Evolutionary conservation across 805 yeast genomes (phyloP).

Genomic region (Lachancea cidri): DNA sequence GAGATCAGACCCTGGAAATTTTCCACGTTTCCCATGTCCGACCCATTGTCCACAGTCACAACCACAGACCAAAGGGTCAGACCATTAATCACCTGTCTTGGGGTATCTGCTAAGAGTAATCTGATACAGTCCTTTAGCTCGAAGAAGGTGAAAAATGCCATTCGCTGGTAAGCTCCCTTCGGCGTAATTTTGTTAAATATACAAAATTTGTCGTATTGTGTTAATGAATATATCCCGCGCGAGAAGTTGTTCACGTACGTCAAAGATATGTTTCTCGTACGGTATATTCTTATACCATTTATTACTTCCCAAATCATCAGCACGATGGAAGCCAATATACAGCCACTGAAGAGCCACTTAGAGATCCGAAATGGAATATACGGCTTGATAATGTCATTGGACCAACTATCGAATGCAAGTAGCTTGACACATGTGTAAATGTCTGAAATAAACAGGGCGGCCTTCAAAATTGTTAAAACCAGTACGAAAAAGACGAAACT

Average conservation of each 20-base stretch:
- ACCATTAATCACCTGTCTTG: conserved; percentile 81
- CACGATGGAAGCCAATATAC: conserved; percentile 67
- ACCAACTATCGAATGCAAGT: conserved; percentile 69
- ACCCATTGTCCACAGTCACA: conserved; percentile 27
- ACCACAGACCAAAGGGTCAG: conserved; percentile 57
- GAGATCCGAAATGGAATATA: conserved; percentile 45
- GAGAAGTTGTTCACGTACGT: conserved; percentile 67
- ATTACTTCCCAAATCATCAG: conserved; percentile 52
- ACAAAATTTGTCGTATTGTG: conserved; percentile 63
- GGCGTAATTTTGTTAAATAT: conserved; percentile 66
- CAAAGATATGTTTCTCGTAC: conserved; percentile 59
- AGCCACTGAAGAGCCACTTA: conserved; percentile 73
- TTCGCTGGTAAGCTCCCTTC: conserved; percentile 57
- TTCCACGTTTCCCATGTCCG: conserved; percentile 30
- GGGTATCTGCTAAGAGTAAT: conserved; percentile 72
- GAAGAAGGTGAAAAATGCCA: conserved; percentile 59
- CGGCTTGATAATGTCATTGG: conserved; percentile 45
- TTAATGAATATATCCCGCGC: conserved; percentile 49
- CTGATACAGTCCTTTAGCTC: conserved; percentile 58
- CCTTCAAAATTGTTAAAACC: conserved; percentile 41
- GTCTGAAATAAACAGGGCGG: conserved; percentile 60
- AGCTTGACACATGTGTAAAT: conserved; percentile 73
- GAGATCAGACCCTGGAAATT: conserved; percentile 30
- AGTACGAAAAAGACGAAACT: conserved; percentile 20
- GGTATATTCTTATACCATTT: conserved; percentile 52